A percentile compares a stretch with the other conserved stretches of the same genome.
Evolutionary conservation across 75 land plant species (phyloP).

Genomic region (Ceratopteris richardii): DNA sequence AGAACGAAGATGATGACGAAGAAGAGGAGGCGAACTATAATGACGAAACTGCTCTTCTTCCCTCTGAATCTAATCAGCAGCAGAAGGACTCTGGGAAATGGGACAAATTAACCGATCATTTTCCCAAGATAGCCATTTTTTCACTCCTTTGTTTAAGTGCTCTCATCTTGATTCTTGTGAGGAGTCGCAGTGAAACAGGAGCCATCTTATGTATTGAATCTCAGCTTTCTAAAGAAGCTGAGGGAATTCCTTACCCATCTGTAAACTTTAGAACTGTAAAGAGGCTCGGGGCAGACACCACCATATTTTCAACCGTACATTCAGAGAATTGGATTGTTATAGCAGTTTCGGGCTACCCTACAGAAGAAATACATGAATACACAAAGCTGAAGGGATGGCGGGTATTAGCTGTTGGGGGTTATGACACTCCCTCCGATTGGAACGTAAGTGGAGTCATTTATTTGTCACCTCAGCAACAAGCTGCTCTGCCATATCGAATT

Average conservation of each 20-base stretch:
- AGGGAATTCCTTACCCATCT: constrained; percentile 45
- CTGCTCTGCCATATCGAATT: constrained; percentile 48
- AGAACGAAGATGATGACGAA: background rate
- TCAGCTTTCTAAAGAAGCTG: constrained; percentile 27
- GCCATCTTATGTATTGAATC: constrained; percentile 58
- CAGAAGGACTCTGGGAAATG: constrained; percentile 7
- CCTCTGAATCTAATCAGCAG: background rate
- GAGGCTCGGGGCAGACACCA: constrained; percentile 15
- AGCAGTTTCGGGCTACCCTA: constrained; percentile 54
- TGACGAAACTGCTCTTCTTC: no score
- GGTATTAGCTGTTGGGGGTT: constrained; percentile 65
- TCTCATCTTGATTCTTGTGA: constrained; percentile 50
- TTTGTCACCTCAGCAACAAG: constrained; percentile 55
- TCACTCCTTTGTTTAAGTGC: constrained; percentile 46
- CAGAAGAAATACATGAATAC: constrained; percentile 39
- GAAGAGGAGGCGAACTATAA: background rate
- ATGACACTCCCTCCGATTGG: constrained; percentile 60
- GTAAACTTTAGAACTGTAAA: constrained; percentile 16
- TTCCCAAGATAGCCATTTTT: constrained; percentile 54
- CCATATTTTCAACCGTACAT: constrained; percentile 32
- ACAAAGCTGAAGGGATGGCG: constrained; percentile 79
- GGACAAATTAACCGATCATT: constrained; percentile 50
- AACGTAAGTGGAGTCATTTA: constrained; percentile 52
- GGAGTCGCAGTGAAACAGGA: constrained; percentile 48
- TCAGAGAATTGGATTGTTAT: constrained; percentile 86